phyloP scores from a whole-genome alignment of 768 basidiomycete species.

The Phylloporus sp. region DNA sequence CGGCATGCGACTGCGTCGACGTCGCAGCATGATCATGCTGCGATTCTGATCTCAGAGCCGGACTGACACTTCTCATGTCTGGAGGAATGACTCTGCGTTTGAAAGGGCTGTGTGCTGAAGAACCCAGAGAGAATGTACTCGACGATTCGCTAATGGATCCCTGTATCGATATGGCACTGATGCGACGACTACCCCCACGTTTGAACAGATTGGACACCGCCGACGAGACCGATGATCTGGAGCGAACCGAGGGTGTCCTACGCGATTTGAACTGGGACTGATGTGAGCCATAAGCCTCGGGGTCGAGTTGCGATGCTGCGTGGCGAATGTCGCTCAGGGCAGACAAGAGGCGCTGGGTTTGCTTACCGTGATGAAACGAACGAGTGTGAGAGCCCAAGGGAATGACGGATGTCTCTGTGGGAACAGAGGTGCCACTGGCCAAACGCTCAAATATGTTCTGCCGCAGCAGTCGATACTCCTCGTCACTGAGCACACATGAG shows the following conservation, averaged over 20 bases:
- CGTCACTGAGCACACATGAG: conserved; percentile 50
- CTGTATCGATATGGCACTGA: conserved; percentile 38
- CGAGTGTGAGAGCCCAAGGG: conserved; percentile 43
- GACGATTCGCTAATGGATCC: conserved; percentile 40
- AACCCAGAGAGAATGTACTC: conserved; percentile 35
- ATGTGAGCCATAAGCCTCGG: conserved; percentile 21
- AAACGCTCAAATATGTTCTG: conserved; percentile 84
- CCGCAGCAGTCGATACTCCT: conserved; percentile 79
- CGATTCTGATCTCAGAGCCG: conserved; percentile 27
- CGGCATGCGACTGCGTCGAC: conserved; percentile 42
- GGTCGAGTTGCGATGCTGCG: conserved; percentile 17
- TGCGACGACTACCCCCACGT: conserved; percentile 38
- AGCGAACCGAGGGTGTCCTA: conserved; percentile 51
- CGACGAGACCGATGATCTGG: conserved; percentile 50
- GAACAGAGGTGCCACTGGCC: conserved; percentile 52
- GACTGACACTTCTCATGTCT: conserved; percentile 31
- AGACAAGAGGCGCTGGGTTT: not conserved
- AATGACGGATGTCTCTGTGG: conserved; percentile 60
- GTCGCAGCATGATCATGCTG: conserved; percentile 39
- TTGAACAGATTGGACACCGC: conserved; percentile 50
- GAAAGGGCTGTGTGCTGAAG: conserved; percentile 32
- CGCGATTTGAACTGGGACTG: conserved; percentile 32
- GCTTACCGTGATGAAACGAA: conserved; percentile 15
- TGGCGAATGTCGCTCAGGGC: conserved; percentile 7
- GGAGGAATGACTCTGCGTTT: conserved; percentile 44